These are phyloP conservation scores for Aristolochia californica DNA, from an alignment of 164 flowering plant species.

Conservation along the genomic window DNA sequence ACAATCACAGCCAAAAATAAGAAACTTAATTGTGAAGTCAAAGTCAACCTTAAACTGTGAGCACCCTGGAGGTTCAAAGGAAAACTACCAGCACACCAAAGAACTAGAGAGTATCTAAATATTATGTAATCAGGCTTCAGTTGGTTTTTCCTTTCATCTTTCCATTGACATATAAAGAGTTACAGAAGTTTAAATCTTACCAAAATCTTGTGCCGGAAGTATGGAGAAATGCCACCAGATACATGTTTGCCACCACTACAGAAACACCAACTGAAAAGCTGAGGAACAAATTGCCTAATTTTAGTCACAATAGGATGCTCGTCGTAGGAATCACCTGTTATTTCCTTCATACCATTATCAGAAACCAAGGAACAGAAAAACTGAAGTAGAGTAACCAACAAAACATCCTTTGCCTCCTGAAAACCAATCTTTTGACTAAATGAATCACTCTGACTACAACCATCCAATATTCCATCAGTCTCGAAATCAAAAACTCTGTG, in stretches of 20 bases:
- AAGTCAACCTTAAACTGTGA: too few relatives aligned
- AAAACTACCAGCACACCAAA: too few relatives aligned
- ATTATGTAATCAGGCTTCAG: too few relatives aligned
- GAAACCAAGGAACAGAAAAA: constrained; percentile 56
- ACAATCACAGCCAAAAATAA: too few relatives aligned
- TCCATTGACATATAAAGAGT: too few relatives aligned
- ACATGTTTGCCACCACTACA: constrained; percentile 15
- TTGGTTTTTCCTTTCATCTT: too few relatives aligned
- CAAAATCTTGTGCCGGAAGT: constrained; percentile 74
- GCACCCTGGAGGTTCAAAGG: too few relatives aligned
- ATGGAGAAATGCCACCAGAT: constrained; percentile 23
- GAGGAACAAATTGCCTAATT: constrained; percentile 38
- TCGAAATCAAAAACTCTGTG: constrained; percentile 13
- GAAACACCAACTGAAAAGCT: constrained; percentile 46
- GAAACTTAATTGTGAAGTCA: too few relatives aligned
- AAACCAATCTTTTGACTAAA: constrained; percentile 5
- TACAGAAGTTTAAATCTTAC: constrained; percentile 23
- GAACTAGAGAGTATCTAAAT: too few relatives aligned
- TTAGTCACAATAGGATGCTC: constrained; percentile 18
- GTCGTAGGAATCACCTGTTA: constrained; percentile 10
- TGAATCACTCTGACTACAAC: constrained; percentile 7
- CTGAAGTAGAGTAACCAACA: constrained; percentile 55
- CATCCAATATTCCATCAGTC: constrained; percentile 4
- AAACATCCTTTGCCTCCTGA: constrained; percentile 15
- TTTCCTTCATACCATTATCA: constrained; percentile 21